Evolutionary conservation across 257 asterid genomes (phyloP).

Genomic region (Penstemon davidsonii): DNA sequence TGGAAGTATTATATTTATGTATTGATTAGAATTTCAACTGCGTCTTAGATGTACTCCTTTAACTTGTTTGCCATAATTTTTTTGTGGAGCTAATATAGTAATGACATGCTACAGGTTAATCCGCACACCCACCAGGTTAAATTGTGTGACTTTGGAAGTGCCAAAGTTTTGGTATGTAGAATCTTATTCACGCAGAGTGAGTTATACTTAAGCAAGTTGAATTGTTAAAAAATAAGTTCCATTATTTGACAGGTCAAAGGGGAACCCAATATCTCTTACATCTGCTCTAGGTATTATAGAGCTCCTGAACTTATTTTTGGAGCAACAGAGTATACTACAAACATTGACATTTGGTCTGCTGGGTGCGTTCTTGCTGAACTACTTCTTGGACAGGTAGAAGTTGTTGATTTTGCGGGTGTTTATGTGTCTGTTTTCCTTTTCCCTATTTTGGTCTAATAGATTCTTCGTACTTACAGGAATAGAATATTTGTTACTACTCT

Average conservation of each 20-base stretch:
- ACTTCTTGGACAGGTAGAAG: conserved; percentile 78
- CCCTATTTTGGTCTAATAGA: background rate
- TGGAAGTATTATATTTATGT: too few relatives aligned
- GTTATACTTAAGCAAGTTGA: too few relatives aligned
- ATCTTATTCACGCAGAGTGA: too few relatives aligned
- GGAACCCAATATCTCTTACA: conserved; percentile 81
- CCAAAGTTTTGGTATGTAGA: conserved; percentile 79
- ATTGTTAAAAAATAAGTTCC: too few relatives aligned
- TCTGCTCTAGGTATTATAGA: conserved; percentile 78
- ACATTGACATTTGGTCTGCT: conserved; percentile 85
- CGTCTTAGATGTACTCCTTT: too few relatives aligned
- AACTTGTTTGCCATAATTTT: background rate
- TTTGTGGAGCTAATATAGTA: background rate
- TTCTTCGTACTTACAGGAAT: too few relatives aligned
- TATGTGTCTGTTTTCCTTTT: background rate
- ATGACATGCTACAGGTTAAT: conserved; percentile 60
- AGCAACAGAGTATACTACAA: conserved; percentile 77
- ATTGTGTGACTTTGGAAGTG: conserved; percentile 97
- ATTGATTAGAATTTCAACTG: too few relatives aligned
- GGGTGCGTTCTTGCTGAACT: conserved; percentile 92
- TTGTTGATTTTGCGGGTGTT: too few relatives aligned
- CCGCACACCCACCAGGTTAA: conserved; percentile 80
- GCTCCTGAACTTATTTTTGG: conserved; percentile 89
- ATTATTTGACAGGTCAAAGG: conserved; percentile 65
- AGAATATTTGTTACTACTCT: too few relatives aligned